phyloP scores from a whole-genome alignment of 352 stramenopile species.

The Phytophthora sansomeana region DNA sequence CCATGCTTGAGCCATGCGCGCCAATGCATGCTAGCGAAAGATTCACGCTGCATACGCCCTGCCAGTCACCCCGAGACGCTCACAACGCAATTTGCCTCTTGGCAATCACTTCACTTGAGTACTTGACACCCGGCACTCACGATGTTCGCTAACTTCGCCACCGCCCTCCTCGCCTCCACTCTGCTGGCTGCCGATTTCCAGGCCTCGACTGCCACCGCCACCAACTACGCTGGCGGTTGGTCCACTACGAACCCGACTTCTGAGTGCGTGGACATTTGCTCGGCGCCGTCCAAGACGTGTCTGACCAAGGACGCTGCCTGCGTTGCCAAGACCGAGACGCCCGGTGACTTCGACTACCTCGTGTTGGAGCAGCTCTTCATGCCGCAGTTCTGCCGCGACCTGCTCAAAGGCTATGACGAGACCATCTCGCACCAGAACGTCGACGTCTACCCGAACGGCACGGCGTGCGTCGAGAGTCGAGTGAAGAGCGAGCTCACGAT shows the following conservation, averaged over 20 bases:
- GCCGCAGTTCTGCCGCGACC: conserved; percentile 83
- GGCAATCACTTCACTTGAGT: conserved; percentile 19
- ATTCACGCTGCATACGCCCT: conserved; percentile 8
- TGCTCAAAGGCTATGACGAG: conserved; percentile 69
- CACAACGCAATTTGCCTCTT: conserved; percentile 31
- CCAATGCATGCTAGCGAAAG: conserved; percentile 15
- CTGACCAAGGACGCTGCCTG: conserved; percentile 57
- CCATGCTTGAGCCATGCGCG: conserved; percentile 18
- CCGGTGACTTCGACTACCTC: conserved; percentile 81
- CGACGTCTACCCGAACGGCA: conserved; percentile 64
- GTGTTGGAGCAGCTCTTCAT: conserved; percentile 82
- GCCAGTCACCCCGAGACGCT: conserved; percentile 2
- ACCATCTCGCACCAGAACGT: conserved; percentile 87
- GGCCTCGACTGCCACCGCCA: conserved; percentile 26
- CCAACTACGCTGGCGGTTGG: conserved; percentile 76
- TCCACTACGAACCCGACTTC: conserved; percentile 39
- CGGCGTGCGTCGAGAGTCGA: conserved; percentile 47
- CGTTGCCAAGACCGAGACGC: conserved; percentile 61
- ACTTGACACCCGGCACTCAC: conserved; percentile 6
- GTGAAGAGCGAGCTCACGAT: conserved; percentile 75
- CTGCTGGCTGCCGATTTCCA: conserved; percentile 37
- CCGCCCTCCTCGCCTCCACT: conserved; percentile 35
- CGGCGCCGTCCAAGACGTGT: conserved; percentile 62
- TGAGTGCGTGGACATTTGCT: conserved; percentile 83
- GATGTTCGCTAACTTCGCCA: conserved; percentile 27